A percentile compares a stretch with the other conserved stretches of the same genome.
These are phyloP conservation scores for Neurospora sp. DNA, from an alignment of 2,329 filamentous ascomycete genomes.

Conservation along the genomic window DNA sequence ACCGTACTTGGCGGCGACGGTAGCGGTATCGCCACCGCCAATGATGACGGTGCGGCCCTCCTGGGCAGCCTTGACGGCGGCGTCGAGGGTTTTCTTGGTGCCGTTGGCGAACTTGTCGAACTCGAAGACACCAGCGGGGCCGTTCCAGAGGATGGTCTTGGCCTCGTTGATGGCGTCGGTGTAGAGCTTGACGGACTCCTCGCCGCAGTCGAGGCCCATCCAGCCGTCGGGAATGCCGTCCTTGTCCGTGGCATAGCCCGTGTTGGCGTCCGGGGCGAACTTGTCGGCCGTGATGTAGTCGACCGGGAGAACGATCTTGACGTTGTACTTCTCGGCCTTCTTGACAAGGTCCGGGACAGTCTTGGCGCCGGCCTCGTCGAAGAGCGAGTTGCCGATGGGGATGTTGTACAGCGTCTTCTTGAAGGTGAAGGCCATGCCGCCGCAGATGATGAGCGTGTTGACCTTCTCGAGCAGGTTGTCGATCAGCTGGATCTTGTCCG, in stretches of 20 bases:
- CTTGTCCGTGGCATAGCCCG: constrained; percentile 72
- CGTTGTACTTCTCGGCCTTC: constrained; percentile 94
- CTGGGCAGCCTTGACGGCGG: constrained; percentile 71
- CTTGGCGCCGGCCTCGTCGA: constrained; percentile 89
- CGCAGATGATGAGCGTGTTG: constrained; percentile 91
- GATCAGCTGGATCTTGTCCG: constrained; percentile 99
- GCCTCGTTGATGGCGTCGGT: constrained; percentile 77
- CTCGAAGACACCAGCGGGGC: constrained; percentile 94
- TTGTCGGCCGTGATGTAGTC: constrained; percentile 97
- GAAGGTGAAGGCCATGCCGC: constrained; percentile 99
- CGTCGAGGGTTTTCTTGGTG: constrained; percentile 86
- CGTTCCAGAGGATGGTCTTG: constrained; percentile 98
- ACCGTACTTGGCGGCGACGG: constrained; percentile 92
- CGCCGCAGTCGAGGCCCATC: constrained; percentile 95
- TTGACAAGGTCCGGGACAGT: constrained; percentile 78
- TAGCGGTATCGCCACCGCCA: constrained; percentile 94
- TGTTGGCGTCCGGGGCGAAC: constrained; percentile 77
- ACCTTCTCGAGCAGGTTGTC: constrained; percentile 98
- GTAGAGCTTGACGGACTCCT: constrained; percentile 81
- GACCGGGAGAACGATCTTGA: constrained; percentile 87
- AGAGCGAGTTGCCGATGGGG: constrained; percentile 82
- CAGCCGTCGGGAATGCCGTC: constrained; percentile 91
- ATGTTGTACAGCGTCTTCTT: constrained; percentile 96
- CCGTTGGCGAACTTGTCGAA: constrained; percentile 87
- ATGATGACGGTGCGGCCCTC: constrained; percentile 95